Evolutionary conservation across 2,329 filamentous ascomycete genomes (phyloP).

Genomic region (Fusarium penzigii): DNA sequence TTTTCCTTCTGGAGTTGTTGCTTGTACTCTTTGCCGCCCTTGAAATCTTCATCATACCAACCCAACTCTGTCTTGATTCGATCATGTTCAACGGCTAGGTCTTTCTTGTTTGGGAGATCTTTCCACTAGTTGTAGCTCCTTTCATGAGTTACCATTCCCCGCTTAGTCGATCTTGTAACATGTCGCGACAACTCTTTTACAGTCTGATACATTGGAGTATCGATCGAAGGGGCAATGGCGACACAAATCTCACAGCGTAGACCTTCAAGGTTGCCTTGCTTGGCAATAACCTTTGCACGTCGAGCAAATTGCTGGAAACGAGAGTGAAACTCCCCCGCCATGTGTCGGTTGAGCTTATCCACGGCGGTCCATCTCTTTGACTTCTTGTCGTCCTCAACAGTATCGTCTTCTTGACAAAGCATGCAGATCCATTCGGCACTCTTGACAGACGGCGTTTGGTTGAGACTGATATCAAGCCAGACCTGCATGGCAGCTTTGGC

Average conservation of each 20-base stretch:
- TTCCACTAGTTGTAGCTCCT: background rate
- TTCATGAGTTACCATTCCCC: background rate
- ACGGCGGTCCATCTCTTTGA: background rate
- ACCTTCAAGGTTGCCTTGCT: background rate
- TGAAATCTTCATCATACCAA: background rate
- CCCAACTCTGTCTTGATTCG: background rate
- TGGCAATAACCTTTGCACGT: background rate
- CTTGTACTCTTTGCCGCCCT: no score
- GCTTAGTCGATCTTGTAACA: background rate
- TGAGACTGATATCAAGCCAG: background rate
- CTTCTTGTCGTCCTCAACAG: background rate
- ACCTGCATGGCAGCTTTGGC: background rate
- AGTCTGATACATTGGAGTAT: background rate
- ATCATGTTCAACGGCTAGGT: background rate
- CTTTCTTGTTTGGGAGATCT: no score
- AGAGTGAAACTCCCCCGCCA: background rate
- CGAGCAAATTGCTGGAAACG: background rate
- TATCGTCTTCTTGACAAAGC: background rate
- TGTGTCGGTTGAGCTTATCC: background rate
- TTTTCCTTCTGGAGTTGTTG: no score
- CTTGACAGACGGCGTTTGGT: no score
- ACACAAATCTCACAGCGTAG: background rate
- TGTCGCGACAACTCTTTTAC: background rate
- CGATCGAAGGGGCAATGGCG: background rate
- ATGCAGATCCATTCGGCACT: no score